These are phyloP conservation scores for Salix exigua DNA, from an alignment of 345 rosid genomes.

Conservation along the genomic window DNA sequence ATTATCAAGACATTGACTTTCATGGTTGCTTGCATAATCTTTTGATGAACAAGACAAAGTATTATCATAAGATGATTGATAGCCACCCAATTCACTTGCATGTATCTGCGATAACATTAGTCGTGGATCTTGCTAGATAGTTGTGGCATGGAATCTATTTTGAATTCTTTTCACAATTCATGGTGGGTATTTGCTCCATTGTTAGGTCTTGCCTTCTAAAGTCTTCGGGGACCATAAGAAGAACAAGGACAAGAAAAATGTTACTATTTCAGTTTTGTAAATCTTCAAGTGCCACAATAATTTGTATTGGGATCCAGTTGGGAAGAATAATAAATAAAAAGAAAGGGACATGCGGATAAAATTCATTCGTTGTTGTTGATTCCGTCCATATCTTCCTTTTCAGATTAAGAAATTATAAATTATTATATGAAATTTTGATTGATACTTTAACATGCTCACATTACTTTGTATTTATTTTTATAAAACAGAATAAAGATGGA, in stretches of 20 bases:
- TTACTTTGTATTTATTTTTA: no score
- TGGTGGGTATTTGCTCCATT: not conserved
- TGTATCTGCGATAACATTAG: not conserved
- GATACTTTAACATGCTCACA: no score
- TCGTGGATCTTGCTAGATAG: not conserved
- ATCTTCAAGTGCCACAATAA: not conserved
- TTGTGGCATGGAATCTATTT: not conserved
- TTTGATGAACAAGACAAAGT: not conserved
- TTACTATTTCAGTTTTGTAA: not conserved
- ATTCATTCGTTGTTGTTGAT: not conserved
- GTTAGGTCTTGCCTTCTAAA: not conserved
- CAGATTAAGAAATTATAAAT: no score
- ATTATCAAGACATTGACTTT: not conserved
- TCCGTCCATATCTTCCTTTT: no score
- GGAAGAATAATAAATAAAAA: not conserved
- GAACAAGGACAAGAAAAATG: not conserved
- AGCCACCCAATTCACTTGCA: not conserved
- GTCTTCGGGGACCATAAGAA: not conserved
- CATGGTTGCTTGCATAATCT: not conserved
- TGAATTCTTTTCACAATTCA: not conserved
- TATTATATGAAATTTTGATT: no score
- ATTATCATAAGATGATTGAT: not conserved
- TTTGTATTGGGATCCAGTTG: not conserved
- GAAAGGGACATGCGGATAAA: not conserved
- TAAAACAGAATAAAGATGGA: no score